These are phyloP conservation scores for Eutrema salsugineum DNA, from an alignment of 441 rosid species.

Conservation along the genomic window DNA sequence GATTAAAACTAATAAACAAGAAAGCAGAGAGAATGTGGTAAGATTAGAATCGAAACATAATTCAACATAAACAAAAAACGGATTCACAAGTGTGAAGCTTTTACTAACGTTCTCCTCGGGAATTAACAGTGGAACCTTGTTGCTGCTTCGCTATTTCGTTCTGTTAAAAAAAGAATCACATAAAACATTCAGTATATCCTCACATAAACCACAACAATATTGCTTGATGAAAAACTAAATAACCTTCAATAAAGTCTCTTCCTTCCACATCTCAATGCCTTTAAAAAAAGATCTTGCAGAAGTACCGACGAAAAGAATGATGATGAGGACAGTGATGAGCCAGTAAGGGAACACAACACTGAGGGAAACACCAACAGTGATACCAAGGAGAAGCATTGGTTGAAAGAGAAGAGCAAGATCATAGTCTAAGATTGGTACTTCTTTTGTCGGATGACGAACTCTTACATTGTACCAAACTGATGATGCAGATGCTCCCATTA, in stretches of 20 bases:
- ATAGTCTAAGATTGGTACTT: slow-evolving; percentile 87
- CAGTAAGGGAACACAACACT: slow-evolving; percentile 96
- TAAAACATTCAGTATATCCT: background rate
- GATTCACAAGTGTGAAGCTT: background rate
- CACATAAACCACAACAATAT: background rate
- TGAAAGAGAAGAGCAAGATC: slow-evolving; percentile 89
- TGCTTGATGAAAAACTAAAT: background rate
- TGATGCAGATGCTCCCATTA: slow-evolving; percentile 92
- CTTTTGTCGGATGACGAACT: slow-evolving; percentile 81
- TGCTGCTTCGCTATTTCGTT: slow-evolving; percentile 53
- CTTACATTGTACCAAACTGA: slow-evolving; percentile 93
- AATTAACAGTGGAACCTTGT: slow-evolving; percentile 42
- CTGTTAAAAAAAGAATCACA: slow-evolving; percentile 33
- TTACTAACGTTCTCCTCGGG: slow-evolving; percentile 73
- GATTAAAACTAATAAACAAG: slow-evolving; percentile 48
- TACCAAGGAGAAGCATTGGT: slow-evolving; percentile 90
- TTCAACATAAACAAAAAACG: background rate
- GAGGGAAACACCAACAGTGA: slow-evolving; percentile 81
- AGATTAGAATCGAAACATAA: background rate
- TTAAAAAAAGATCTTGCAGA: slow-evolving; percentile 82
- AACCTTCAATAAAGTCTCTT: slow-evolving; percentile 75
- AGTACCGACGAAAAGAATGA: slow-evolving; percentile 81
- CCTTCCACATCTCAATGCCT: slow-evolving; percentile 86
- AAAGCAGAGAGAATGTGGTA: background rate
- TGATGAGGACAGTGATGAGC: slow-evolving; percentile 90